These are phyloP conservation scores for Coffea canephora DNA, from an alignment of 257 asterid species.

Conservation along the genomic window DNA sequence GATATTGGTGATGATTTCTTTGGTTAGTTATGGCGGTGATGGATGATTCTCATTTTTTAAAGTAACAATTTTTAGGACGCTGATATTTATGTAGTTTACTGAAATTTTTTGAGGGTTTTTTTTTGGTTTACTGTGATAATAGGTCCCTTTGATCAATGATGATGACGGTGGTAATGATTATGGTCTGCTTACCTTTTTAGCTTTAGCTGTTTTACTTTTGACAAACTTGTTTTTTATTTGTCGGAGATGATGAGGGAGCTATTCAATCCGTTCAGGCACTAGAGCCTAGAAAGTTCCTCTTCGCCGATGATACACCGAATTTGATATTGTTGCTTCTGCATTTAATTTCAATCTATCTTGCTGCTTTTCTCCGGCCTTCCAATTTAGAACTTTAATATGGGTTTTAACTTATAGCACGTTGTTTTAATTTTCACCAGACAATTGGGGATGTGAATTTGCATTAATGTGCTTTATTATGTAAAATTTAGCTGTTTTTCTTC, in stretches of 20 bases:
- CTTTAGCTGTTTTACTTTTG: slow-evolving; percentile 15
- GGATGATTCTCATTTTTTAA: slow-evolving; percentile 23
- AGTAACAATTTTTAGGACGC: neutral
- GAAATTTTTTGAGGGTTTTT: neutral
- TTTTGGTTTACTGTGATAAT: slow-evolving; percentile 2
- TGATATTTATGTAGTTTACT: slow-evolving; percentile 5
- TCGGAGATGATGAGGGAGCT: slow-evolving; percentile 12
- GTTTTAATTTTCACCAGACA: neutral
- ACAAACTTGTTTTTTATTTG: slow-evolving; percentile 6
- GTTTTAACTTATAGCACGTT: neutral
- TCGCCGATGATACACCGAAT: neutral
- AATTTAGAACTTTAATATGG: neutral
- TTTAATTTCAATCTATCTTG: slow-evolving; percentile 5
- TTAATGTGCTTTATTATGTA: neutral
- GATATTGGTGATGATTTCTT: neutral
- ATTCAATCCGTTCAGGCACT: neutral
- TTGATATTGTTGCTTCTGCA: neutral
- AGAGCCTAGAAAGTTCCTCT: slow-evolving; percentile 1
- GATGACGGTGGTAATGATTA: slow-evolving; percentile 13
- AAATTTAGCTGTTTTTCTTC: neutral
- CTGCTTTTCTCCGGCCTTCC: neutral
- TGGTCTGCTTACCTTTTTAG: slow-evolving; percentile 7
- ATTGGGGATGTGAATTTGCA: neutral
- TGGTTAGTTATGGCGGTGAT: slow-evolving; percentile 7
- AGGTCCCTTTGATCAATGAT: slow-evolving; percentile 9